Conservation (phyloP, 2,329 filamentous ascomycete species). For the Drechslera avenae region DNA sequence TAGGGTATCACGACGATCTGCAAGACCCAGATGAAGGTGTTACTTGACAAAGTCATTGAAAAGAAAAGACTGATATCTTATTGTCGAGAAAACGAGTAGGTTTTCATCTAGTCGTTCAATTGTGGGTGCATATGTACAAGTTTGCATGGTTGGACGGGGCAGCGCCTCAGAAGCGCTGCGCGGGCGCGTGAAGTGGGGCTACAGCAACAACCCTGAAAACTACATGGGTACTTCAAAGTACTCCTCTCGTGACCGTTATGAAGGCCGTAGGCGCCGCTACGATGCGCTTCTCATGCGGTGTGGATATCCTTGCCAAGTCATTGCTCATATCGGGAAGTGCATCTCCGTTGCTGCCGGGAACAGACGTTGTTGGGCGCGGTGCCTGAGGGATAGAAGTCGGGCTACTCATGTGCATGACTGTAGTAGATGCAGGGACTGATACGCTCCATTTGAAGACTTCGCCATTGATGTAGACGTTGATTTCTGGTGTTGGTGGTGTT, state of each 20-base stretch:
- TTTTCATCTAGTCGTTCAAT: too few relatives aligned
- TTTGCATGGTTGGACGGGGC: slow-evolving; percentile 7
- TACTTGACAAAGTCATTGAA: too few relatives aligned
- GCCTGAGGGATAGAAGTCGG: not conserved
- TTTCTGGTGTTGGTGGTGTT: slow-evolving; percentile 13
- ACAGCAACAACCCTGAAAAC: too few relatives aligned
- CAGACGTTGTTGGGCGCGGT: slow-evolving; percentile 1
- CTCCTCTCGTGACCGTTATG: slow-evolving; percentile 5
- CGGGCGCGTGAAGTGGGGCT: not conserved
- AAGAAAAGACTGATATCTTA: too few relatives aligned
- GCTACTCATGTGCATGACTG: not conserved
- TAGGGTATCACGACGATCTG: too few relatives aligned
- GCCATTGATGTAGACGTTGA: slow-evolving; percentile 26
- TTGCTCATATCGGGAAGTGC: slow-evolving; percentile 3
- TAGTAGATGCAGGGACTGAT: not conserved
- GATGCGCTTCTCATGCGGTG: not conserved
- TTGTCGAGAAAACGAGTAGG: too few relatives aligned
- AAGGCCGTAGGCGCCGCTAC: slow-evolving; percentile 11
- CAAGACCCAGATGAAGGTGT: too few relatives aligned
- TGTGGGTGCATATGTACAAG: too few relatives aligned
- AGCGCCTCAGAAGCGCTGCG: slow-evolving; percentile 13
- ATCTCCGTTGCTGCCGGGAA: not conserved
- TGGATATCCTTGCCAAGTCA: slow-evolving; percentile 1
- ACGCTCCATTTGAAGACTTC: slow-evolving; percentile 6
- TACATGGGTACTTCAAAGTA: not conserved